Evolutionary conservation across 345 rosid genomes (phyloP).

Genomic region (Dimocarpus longan): DNA sequence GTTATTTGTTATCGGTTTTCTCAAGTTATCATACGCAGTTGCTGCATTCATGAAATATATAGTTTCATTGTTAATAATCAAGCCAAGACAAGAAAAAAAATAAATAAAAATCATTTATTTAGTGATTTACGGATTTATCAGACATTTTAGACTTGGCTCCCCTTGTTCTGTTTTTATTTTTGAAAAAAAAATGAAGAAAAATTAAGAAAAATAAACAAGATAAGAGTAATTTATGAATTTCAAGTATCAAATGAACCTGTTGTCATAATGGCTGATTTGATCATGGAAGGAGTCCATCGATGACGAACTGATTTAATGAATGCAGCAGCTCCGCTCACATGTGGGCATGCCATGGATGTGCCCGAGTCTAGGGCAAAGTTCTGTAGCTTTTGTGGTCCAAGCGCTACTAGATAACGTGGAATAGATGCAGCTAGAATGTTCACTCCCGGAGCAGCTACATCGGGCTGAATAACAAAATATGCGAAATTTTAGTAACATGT

Average conservation of each 20-base stretch:
- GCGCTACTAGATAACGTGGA: constrained; percentile 42
- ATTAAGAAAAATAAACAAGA: too few relatives aligned
- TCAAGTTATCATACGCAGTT: constrained; percentile 45
- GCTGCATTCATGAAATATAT: constrained; percentile 39
- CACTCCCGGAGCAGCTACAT: constrained; percentile 86
- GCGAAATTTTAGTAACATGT: background rate
- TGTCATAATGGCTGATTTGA: constrained; percentile 86
- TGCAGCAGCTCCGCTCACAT: constrained; percentile 74
- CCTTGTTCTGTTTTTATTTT: background rate
- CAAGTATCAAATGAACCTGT: constrained; percentile 42
- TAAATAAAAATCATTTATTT: too few relatives aligned
- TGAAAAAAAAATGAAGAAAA: too few relatives aligned
- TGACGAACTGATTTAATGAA: constrained; percentile 52
- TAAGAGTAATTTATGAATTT: too few relatives aligned
- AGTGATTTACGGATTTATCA: too few relatives aligned
- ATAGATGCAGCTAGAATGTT: constrained; percentile 66
- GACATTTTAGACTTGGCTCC: too few relatives aligned
- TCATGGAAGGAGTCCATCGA: constrained; percentile 66
- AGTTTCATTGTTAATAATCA: too few relatives aligned
- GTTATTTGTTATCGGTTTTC: constrained; percentile 48
- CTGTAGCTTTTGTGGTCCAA: constrained; percentile 34
- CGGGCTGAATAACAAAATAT: constrained; percentile 50
- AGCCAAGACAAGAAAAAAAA: too few relatives aligned
- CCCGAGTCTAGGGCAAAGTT: constrained; percentile 56
- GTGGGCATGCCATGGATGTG: constrained; percentile 93